phyloP scores from a whole-genome alignment of 2,329 filamentous ascomycete species.

The Coniochaeta sp. region DNA sequence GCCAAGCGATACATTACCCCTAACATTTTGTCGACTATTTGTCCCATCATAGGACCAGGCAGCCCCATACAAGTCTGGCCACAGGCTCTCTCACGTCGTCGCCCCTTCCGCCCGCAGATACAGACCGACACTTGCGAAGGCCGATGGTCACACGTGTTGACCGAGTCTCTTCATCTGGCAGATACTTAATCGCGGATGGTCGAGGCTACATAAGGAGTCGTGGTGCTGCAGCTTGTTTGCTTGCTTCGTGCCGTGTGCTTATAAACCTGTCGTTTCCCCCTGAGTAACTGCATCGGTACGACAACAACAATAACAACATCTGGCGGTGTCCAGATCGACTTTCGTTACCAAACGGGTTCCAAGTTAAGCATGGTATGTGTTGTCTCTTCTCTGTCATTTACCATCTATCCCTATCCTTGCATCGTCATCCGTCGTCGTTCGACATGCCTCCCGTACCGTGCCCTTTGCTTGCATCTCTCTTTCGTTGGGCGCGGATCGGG shows the following conservation, averaged over 20 bases:
- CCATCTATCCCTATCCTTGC: not conserved
- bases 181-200: not conserved
- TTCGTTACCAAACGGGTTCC: not conserved
- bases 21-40: not conserved
- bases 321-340: not conserved
- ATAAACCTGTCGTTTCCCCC: not conserved
- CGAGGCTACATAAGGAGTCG: not conserved
- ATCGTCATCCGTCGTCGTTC: not conserved
- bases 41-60: slow-evolving; percentile 1
- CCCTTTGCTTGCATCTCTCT: not conserved
- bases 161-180: not conserved
- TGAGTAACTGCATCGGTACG: not conserved
- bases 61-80: not conserved
- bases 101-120: not conserved
- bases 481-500: slow-evolving; percentile 2
- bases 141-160: not conserved
- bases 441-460: not conserved
- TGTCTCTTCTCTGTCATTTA: not conserved
- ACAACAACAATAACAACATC: not conserved
- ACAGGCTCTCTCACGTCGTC: not conserved
- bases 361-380: not conserved
- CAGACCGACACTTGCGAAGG: not conserved
- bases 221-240: not conserved
- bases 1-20: not conserved
- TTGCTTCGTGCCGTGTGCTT: not conserved